phyloP scores from a whole-genome alignment of 2,329 filamentous ascomycete species.

The Chaetoscypha palmicola region DNA sequence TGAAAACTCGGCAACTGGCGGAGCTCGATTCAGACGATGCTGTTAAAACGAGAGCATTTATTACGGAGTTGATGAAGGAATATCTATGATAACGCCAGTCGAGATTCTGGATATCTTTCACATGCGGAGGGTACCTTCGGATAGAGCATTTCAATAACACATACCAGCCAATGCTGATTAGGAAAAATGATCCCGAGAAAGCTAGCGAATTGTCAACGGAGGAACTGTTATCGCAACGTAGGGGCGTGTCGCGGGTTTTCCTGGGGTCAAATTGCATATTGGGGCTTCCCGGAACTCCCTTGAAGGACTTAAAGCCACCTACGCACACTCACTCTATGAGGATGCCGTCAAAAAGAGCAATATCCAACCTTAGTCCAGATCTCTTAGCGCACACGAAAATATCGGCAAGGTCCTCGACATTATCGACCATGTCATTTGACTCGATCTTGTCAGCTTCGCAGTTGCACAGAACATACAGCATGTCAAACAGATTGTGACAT shows the following conservation, averaged over 20 bases:
- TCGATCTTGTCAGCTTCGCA: conserved; percentile 50
- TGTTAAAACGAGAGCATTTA: conserved; percentile 1
- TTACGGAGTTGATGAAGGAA: not conserved
- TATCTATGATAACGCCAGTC: not conserved
- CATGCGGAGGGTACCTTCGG: not conserved
- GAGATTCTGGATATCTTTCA: not conserved
- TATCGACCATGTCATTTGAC: conserved; percentile 48
- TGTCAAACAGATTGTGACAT: conserved; percentile 49
- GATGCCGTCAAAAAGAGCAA: conserved; percentile 39
- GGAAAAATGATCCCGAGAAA: too few species aligned
- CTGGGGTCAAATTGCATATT: too few species aligned
- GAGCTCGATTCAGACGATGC: conserved; percentile 18
- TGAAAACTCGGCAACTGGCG: conserved; percentile 17
- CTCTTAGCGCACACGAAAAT: conserved; percentile 44
- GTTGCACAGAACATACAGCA: conserved; percentile 43
- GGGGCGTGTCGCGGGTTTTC: conserved; percentile 59
- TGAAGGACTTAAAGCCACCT: conserved; percentile 50
- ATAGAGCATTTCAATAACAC: too few species aligned
- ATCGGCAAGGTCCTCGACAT: conserved; percentile 41
- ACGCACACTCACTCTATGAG: conserved; percentile 44
- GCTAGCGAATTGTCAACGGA: not conserved
- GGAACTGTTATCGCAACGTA: not conserved
- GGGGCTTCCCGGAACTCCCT: conserved; percentile 49
- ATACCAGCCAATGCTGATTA: too few species aligned
- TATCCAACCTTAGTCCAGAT: conserved; percentile 39